These are phyloP conservation scores for Rhizophagus prolifer DNA, from an alignment of 192 early-diverging fungal species.

Conservation along the genomic window DNA sequence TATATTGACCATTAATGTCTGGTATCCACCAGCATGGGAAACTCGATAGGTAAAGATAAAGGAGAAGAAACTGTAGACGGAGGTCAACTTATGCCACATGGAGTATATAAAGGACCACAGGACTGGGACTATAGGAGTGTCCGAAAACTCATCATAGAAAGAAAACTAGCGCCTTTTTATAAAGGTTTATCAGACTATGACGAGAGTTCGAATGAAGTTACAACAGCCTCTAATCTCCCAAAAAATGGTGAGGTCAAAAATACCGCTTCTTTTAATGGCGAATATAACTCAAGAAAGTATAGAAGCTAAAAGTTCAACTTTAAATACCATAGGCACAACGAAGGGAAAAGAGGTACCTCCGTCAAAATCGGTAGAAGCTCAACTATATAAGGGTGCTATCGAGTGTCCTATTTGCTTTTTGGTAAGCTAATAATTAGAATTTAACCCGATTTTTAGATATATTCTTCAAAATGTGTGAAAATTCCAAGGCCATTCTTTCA, in stretches of 20 bases:
- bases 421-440: slow-evolving; percentile 46
- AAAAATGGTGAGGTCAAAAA: slow-evolving; percentile 34
- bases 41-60: slow-evolving; percentile 41
- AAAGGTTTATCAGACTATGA: slow-evolving; percentile 70
- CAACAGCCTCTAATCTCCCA: slow-evolving; percentile 25
- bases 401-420: slow-evolving; percentile 97
- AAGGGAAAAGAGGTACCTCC: slow-evolving; percentile 30
- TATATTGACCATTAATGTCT: not conserved
- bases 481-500: no score
- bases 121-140: slow-evolving; percentile 79
- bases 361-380: slow-evolving; percentile 33
- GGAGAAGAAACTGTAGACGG: slow-evolving; percentile 58
- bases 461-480: no score
- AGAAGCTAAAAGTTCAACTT: slow-evolving; percentile 29
- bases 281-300: not conserved
- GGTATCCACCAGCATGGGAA: slow-evolving; percentile 34
- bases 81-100: slow-evolving; percentile 63
- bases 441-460: no score
- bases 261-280: slow-evolving; percentile 25
- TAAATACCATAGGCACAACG: slow-evolving; percentile 15
- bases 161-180: slow-evolving; percentile 87
- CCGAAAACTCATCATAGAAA: slow-evolving; percentile 67
- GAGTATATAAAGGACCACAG: slow-evolving; percentile 68
- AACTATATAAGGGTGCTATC: slow-evolving; percentile 61
- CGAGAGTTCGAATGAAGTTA: slow-evolving; percentile 39